Evolutionary conservation across 495 filamentous ascomycete genomes (phyloP).

Genomic region (Talaromyces trachyspermus): DNA sequence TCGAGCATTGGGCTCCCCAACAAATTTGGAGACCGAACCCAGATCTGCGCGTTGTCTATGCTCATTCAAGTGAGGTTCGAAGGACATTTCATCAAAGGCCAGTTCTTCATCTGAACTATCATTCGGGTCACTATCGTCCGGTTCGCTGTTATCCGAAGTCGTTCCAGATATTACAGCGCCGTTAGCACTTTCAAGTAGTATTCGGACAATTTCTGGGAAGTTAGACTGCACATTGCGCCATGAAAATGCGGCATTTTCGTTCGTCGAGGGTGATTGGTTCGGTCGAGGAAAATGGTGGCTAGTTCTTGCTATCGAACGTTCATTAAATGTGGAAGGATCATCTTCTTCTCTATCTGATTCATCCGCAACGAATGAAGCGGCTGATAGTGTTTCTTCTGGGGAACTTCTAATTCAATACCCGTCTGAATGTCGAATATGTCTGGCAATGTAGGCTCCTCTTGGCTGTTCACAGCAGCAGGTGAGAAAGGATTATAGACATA

Average conservation of each 20-base stretch:
- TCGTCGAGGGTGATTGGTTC: background rate
- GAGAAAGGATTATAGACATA: conserved; percentile 23
- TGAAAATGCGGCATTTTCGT: background rate
- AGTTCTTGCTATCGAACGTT: background rate
- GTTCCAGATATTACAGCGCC: too few relatives aligned
- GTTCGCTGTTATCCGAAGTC: background rate
- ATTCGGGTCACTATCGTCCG: too few relatives aligned
- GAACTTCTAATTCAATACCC: background rate
- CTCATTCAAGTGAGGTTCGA: too few relatives aligned
- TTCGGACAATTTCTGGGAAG: too few relatives aligned
- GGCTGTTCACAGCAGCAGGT: conserved; percentile 14
- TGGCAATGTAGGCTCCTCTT: conserved; percentile 17
- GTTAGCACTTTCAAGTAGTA: too few relatives aligned
- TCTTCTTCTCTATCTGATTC: background rate
- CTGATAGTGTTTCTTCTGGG: background rate
- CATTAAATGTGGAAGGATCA: background rate
- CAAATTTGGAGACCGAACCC: too few relatives aligned
- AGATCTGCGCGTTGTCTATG: background rate
- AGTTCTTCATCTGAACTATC: background rate
- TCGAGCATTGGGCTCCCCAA: too few relatives aligned
- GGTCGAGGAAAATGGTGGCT: background rate
- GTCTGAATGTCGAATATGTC: conserved; percentile 20
- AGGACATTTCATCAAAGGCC: background rate
- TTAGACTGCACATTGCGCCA: too few relatives aligned
- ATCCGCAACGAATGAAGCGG: background rate